Percentiles rank a stretch among this genome's conserved stretches.
Conservation (phyloP, 2,329 filamentous ascomycete genomes). For the Claviceps quebecensis region DNA sequence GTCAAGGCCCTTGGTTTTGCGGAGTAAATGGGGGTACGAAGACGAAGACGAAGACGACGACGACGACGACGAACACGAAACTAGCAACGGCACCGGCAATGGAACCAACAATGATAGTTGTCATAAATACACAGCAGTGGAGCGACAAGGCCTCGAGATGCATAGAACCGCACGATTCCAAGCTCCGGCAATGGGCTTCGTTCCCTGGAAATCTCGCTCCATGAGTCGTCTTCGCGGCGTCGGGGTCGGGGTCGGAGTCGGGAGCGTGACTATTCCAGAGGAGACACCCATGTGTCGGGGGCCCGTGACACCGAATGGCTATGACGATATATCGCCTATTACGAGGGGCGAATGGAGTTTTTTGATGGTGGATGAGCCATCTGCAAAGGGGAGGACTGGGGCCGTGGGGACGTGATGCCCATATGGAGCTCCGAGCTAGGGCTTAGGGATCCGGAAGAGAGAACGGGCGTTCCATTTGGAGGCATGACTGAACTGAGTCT, state of each 20-base stretch:
- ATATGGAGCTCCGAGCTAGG: neutral
- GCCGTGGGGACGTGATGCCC: conserved; percentile 37
- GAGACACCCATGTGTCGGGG: conserved; percentile 20
- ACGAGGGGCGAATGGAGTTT: conserved; percentile 51
- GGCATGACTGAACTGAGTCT: too few species aligned
- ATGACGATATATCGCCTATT: conserved; percentile 48
- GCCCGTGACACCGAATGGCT: conserved; percentile 42
- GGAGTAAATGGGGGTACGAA: conserved; percentile 2
- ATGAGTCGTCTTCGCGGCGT: conserved; percentile 31
- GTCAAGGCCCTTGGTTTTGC: conserved; percentile 1
- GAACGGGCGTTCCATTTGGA: too few species aligned
- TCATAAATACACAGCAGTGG: too few species aligned
- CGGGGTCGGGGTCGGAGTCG: neutral
- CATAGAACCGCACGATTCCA: too few species aligned
- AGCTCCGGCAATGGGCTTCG: conserved; percentile 10
- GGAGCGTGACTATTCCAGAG: conserved; percentile 11
- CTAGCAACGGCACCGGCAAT: too few species aligned
- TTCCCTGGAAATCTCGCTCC: conserved; percentile 20
- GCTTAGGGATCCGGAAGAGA: too few species aligned
- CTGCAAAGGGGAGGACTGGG: conserved; percentile 29
- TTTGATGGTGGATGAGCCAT: conserved; percentile 36
- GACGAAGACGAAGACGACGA: neutral
- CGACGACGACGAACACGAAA: conserved; percentile 4
- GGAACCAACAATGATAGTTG: too few species aligned
- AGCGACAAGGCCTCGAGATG: too few species aligned